Conservation (phyloP, 1,284 basidiomycete genomes). For the Paramarasmius palmivorus region DNA sequence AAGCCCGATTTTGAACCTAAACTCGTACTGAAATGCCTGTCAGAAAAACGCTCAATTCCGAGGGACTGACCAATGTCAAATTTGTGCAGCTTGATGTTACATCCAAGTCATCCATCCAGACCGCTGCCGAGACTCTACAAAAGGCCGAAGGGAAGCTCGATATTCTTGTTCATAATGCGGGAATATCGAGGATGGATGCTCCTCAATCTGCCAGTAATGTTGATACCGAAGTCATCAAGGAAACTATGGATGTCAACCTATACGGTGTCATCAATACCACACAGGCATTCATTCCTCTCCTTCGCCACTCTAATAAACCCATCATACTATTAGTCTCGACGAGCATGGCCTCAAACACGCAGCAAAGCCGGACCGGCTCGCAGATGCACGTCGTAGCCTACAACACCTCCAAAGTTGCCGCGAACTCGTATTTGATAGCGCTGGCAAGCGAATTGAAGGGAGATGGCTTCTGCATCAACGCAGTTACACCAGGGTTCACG, state of each 20-base stretch:
- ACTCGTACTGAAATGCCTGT: constrained; percentile 8
- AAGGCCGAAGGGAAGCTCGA: constrained; percentile 43
- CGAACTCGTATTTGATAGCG: constrained; percentile 17
- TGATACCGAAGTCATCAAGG: constrained; percentile 32
- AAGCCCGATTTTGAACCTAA: background rate
- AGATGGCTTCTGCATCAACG: constrained; percentile 32
- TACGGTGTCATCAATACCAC: constrained; percentile 39
- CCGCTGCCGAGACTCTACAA: constrained; percentile 37
- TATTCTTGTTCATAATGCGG: constrained; percentile 52
- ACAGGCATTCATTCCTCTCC: constrained; percentile 34
- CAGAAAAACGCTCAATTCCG: constrained; percentile 25
- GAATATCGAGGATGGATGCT: constrained; percentile 30
- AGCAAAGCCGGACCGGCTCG: constrained; percentile 10
- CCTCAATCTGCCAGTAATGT: constrained; percentile 34
- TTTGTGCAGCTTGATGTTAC: constrained; percentile 36
- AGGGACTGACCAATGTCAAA: constrained; percentile 27
- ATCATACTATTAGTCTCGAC: constrained; percentile 34
- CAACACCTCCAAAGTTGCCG: constrained; percentile 19
- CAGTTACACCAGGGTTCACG: constrained; percentile 41
- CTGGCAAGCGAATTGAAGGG: constrained; percentile 17
- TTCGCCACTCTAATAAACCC: constrained; percentile 17
- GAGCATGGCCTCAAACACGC: constrained; percentile 61
- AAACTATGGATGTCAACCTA: constrained; percentile 38
- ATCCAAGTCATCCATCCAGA: constrained; percentile 30
- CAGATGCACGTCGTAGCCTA: constrained; percentile 15